Conservation (phyloP, 495 filamentous ascomycete genomes). For the Penicillium longicatenatum region DNA sequence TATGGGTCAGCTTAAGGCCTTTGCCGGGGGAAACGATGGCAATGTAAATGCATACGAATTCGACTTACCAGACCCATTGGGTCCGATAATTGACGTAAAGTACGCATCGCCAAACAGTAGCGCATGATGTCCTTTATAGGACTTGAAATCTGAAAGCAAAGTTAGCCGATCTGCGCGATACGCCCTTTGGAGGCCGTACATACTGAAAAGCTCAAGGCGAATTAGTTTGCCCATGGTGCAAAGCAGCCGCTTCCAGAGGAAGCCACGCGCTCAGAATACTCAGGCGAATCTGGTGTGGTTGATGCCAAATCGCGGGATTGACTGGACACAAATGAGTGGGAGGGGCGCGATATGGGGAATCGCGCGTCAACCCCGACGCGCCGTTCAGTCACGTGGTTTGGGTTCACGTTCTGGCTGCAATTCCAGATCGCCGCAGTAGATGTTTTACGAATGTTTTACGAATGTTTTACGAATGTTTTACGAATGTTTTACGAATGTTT, state of each 20-base stretch:
- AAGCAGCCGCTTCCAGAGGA: constrained; percentile 36
- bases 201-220: constrained; percentile 92
- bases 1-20: constrained; percentile 21
- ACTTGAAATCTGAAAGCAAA: constrained; percentile 83
- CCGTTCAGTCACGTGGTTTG: constrained; percentile 27
- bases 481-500: not conserved
- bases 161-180: constrained; percentile 28
- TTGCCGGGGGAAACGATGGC: not conserved
- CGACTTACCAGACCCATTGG: constrained; percentile 99
- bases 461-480: not conserved
- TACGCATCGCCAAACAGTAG: constrained; percentile 97
- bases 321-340: constrained; percentile 17
- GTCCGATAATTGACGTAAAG: constrained; percentile 98
- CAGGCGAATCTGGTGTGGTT: constrained; percentile 9
- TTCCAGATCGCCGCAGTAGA: not conserved
- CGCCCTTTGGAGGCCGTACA: constrained; percentile 24
- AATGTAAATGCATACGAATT: constrained; percentile 75
- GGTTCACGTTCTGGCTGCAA: not conserved
- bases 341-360: constrained; percentile 34
- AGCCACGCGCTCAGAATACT: constrained; percentile 25
- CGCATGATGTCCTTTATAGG: constrained; percentile 93
- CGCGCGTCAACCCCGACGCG: constrained; percentile 25
- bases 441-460: not conserved
- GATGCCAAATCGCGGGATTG: constrained; percentile 11
- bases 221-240: constrained; percentile 83